Percentiles rank a stretch among this genome's conserved stretches.
phyloP scores from a whole-genome alignment of 1,139 yeast species.

The Nakaseomyces glabratus region DNA sequence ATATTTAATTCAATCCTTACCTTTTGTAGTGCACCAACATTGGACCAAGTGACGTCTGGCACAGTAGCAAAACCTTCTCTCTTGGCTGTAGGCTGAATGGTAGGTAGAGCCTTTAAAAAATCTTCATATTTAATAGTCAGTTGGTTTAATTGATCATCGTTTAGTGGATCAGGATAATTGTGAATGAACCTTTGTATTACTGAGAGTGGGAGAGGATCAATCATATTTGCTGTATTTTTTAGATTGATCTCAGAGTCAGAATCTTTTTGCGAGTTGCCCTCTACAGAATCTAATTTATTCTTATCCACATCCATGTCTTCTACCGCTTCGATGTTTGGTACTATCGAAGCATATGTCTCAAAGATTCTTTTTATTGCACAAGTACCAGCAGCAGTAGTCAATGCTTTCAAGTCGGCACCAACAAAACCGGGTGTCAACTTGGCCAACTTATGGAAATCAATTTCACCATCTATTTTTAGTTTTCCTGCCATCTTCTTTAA shows the following conservation, averaged over 20 bases:
- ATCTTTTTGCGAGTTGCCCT: conserved; percentile 8
- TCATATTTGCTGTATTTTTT: conserved; percentile 29
- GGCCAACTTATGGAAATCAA: conserved; percentile 68
- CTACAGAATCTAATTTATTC: conserved; percentile 2
- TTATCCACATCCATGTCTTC: conserved; percentile 40
- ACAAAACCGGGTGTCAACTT: conserved; percentile 96
- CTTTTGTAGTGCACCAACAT: conserved; percentile 78
- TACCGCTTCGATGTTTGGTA: conserved; percentile 9
- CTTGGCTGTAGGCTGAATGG: conserved; percentile 94
- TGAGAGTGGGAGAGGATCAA: conserved; percentile 37
- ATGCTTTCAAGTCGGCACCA: conserved; percentile 92
- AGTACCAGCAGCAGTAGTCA: conserved; percentile 92
- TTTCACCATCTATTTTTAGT: conserved; percentile 58
- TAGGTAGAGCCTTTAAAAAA: conserved; percentile 76
- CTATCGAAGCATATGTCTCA: conserved; percentile 30
- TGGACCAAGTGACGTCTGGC: conserved; percentile 94
- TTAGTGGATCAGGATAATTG: conserved; percentile 71
- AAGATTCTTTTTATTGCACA: conserved; percentile 90
- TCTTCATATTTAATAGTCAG: conserved; percentile 70
- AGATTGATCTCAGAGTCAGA: conserved; percentile 13
- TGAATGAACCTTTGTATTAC: conserved; percentile 65
- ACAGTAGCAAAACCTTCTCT: conserved; percentile 99
- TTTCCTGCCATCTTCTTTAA: conserved; percentile 60
- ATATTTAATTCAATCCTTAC: conserved; percentile 86
- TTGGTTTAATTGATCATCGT: conserved; percentile 64